Percentiles rank a stretch among this genome's conserved stretches.
These are phyloP conservation scores for Ogataea trehalophila DNA, from an alignment of 805 yeast species.

Conservation along the genomic window DNA sequence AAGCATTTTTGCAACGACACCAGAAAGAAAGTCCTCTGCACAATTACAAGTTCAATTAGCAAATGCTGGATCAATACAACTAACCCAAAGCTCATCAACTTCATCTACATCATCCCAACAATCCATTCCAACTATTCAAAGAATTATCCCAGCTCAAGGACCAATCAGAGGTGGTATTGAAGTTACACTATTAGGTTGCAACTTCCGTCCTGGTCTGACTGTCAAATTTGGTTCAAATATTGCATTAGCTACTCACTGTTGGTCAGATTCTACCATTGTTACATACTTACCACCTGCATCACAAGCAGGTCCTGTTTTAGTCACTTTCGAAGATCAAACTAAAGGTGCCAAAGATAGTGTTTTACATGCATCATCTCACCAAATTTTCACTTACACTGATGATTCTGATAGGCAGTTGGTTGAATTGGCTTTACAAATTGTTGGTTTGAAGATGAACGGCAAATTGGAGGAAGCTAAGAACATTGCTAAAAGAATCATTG, in stretches of 20 bases:
- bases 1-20: conserved; percentile 28
- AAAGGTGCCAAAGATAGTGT: conserved; percentile 11
- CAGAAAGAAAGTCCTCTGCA: conserved; percentile 21
- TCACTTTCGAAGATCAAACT: conserved; percentile 51
- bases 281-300: conserved; percentile 91
- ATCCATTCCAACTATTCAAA: conserved; percentile 56
- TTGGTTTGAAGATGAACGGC: conserved; percentile 96
- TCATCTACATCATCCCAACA: conserved; percentile 5
- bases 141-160: conserved; percentile 94
- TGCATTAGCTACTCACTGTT: conserved; percentile 85
- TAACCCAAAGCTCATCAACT: not conserved
- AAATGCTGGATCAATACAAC: not conserved
- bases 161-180: conserved; percentile 96
- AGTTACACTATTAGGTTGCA: conserved; percentile 82
- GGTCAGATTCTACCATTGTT: conserved; percentile 93
- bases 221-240: conserved; percentile 83
- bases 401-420: conserved; percentile 93
- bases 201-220: conserved; percentile 74
- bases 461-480: conserved; percentile 90
- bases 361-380: conserved; percentile 33
- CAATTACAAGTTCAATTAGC: conserved; percentile 2
- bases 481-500: conserved; percentile 87
- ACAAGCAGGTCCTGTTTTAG: conserved; percentile 86
- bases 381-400: conserved; percentile 85
- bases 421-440: conserved; percentile 93